phyloP scores from a whole-genome alignment of 176 grass and related monocot genomes.

The Avena sativa region DNA sequence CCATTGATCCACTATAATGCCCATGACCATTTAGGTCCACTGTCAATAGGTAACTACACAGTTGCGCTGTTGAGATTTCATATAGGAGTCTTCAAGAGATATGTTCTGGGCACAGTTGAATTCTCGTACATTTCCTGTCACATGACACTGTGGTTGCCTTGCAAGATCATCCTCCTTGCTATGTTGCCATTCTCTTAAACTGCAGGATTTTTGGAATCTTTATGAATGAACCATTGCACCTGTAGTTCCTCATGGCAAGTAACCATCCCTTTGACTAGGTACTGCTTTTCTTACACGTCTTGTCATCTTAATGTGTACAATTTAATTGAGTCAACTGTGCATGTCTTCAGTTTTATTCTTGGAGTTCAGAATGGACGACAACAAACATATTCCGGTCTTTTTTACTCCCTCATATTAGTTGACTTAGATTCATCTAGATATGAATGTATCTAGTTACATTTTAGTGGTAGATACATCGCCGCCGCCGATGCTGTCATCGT shows the following conservation, averaged over 20 bases:
- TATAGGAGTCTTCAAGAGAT: background rate
- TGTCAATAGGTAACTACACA: background rate
- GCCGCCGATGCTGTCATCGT: too few relatives aligned
- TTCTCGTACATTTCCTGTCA: background rate
- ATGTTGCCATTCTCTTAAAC: background rate
- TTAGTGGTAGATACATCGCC: too few relatives aligned
- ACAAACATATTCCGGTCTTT: too few relatives aligned
- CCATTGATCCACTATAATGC: background rate
- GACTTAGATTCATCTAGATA: too few relatives aligned
- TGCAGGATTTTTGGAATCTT: background rate
- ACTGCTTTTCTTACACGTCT: background rate
- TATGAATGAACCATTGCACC: background rate
- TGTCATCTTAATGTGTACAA: background rate
- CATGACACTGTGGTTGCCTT: background rate
- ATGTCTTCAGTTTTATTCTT: background rate
- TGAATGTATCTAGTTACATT: too few relatives aligned
- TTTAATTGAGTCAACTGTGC: background rate
- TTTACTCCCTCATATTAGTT: too few relatives aligned
- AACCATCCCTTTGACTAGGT: background rate
- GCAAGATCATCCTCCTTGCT: constrained; percentile 4
- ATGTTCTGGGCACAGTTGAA: background rate
- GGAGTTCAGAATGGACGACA: too few relatives aligned
- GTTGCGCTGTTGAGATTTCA: background rate
- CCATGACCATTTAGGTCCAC: background rate
- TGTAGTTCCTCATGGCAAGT: background rate